Evolutionary conservation across 2,329 filamentous ascomycete species (phyloP).

Genomic region (Colletotrichum abscissum): DNA sequence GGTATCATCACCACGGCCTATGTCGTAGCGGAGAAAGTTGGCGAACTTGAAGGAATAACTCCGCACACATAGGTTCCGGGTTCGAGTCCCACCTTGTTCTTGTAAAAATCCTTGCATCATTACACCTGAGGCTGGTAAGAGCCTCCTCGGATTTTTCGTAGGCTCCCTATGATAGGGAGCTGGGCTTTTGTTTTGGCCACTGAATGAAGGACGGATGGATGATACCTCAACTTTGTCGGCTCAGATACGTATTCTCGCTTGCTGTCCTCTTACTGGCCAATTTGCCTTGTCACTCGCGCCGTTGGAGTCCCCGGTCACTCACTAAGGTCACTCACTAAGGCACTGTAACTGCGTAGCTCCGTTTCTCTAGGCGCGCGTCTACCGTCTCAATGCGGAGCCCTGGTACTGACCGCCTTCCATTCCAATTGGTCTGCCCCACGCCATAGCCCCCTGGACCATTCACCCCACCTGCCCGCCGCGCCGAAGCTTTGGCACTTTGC

Average conservation of each 20-base stretch:
- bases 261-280: background rate
- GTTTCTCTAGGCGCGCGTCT: slow-evolving; percentile 37
- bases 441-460: background rate
- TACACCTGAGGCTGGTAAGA: too few species aligned
- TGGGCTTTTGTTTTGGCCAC: too few species aligned
- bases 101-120: too few species aligned
- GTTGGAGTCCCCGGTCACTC: background rate
- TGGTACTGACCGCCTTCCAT: slow-evolving; percentile 2
- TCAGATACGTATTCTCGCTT: background rate
- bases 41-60: too few species aligned
- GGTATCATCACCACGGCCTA: too few species aligned
- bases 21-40: too few species aligned
- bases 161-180: too few species aligned
- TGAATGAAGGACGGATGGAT: too few species aligned
- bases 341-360: background rate
- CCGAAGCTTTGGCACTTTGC: slow-evolving; percentile 20
- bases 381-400: slow-evolving; percentile 1
- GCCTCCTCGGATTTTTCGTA: too few species aligned
- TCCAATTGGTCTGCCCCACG: slow-evolving; percentile 16
- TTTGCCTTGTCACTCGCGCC: background rate
- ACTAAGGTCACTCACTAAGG: background rate
- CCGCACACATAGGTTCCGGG: too few species aligned
- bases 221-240: too few species aligned
- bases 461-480: slow-evolving; percentile 25
- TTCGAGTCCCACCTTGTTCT: too few species aligned